Evolutionary conservation across 345 rosid species (phyloP).

Genomic region (Sapria himalayana): DNA sequence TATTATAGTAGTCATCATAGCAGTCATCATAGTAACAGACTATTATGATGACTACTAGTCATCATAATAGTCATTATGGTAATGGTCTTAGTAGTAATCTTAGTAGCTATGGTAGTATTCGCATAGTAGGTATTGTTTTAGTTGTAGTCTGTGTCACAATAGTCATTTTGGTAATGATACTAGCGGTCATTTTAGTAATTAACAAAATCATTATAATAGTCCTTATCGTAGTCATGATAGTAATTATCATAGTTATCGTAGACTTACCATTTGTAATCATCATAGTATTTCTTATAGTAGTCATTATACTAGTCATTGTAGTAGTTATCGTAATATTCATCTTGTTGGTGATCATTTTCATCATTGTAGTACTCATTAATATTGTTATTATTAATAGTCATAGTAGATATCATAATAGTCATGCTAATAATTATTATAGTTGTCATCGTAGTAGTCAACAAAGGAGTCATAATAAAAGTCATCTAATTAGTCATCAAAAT

Average conservation of each 20-base stretch:
- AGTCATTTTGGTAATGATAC: too few relatives aligned
- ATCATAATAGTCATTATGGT: too few relatives aligned
- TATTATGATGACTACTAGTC: too few relatives aligned
- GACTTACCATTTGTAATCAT: not conserved
- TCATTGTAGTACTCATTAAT: too few relatives aligned
- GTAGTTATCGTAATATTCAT: not conserved
- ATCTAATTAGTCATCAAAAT: not conserved
- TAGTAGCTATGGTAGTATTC: too few relatives aligned
- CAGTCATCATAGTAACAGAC: too few relatives aligned
- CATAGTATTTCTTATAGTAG: not conserved
- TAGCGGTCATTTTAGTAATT: not conserved
- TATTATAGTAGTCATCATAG: too few relatives aligned
- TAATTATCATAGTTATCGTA: not conserved
- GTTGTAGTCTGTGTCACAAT: too few relatives aligned
- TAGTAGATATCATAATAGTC: not conserved
- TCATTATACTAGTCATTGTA: not conserved
- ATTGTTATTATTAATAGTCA: too few relatives aligned
- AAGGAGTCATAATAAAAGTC: not conserved
- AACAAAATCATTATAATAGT: not conserved
- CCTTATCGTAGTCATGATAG: not conserved
- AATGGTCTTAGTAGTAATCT: too few relatives aligned
- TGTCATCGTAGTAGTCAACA: not conserved
- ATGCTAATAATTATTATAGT: not conserved
- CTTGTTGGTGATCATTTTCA: too few relatives aligned
- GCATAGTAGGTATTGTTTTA: too few relatives aligned